Conservation (phyloP, 768 basidiomycete genomes). For the Suillus occidentalis region DNA sequence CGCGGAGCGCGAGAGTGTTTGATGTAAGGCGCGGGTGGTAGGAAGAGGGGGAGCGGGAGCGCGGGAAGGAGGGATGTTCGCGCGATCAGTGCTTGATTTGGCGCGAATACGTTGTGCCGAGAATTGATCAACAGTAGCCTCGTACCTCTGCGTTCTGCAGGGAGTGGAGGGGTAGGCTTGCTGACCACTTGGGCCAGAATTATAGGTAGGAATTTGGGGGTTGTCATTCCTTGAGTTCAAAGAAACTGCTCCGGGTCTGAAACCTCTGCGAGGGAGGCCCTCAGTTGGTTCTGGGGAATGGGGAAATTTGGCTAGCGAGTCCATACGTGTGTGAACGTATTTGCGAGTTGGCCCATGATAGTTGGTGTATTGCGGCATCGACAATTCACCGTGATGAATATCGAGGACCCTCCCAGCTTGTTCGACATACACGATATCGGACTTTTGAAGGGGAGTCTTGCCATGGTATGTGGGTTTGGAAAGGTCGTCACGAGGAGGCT, state of each 20-base stretch:
- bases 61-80: not conserved
- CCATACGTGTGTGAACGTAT: not conserved
- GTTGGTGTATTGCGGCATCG: not conserved
- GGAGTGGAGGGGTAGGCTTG: constrained; percentile 6
- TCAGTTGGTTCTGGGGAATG: constrained; percentile 9
- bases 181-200: not conserved
- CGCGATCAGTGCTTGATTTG: not conserved
- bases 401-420: constrained; percentile 4
- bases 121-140: not conserved
- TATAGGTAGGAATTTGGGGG: not conserved
- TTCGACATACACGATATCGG: constrained; percentile 11
- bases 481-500: not conserved
- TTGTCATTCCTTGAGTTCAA: constrained; percentile 2
- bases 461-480: constrained; percentile 11
- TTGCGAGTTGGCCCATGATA: not conserved
- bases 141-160: constrained; percentile 1
- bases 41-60: not conserved
- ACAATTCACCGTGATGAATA: not conserved
- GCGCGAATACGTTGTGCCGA: constrained; percentile 3
- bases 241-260: not conserved
- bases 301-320: constrained; percentile 13
- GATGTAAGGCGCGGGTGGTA: not conserved
- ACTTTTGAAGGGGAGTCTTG: constrained; percentile 13
- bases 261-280: constrained; percentile 2
- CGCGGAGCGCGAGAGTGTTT: not conserved